Conservation (phyloP, 768 basidiomycete species). For the Flagelloscypha sp. region DNA sequence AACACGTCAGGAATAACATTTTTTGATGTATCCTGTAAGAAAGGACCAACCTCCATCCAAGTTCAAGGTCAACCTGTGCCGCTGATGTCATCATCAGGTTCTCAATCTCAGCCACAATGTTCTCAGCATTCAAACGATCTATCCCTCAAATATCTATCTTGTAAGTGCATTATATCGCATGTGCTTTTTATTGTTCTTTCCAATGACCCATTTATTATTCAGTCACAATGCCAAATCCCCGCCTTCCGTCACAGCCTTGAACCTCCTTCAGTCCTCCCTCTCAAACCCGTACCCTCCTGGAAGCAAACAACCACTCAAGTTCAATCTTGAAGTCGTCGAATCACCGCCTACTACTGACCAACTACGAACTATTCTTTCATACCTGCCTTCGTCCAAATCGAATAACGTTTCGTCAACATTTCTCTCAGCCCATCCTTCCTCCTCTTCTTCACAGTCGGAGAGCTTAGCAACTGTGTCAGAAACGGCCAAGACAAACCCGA, state of each 20-base stretch:
- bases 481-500: constrained; percentile 50
- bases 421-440: constrained; percentile 56
- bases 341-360: constrained; percentile 61
- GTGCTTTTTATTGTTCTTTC: constrained; percentile 1
- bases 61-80: too few relatives aligned
- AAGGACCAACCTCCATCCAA: too few relatives aligned
- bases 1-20: too few relatives aligned
- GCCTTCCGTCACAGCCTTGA: constrained; percentile 53
- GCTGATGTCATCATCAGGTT: too few relatives aligned
- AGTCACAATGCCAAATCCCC: constrained; percentile 65
- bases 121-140: constrained; percentile 28
- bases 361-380: constrained; percentile 56
- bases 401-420: constrained; percentile 31
- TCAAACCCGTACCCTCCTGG: constrained; percentile 54
- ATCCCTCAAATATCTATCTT: constrained; percentile 59
- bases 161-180: constrained; percentile 26
- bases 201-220: constrained; percentile 2
- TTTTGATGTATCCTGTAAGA: too few relatives aligned
- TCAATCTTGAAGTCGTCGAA: constrained; percentile 68
- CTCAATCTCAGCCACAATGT: constrained; percentile 21
- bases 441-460: constrained; percentile 29
- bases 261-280: constrained; percentile 49
- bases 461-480: constrained; percentile 37
- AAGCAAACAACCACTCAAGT: constrained; percentile 46
- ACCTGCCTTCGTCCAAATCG: constrained; percentile 33